Conservation (phyloP, 441 rosid genomes). For the Pelargonium fulgidum region DNA sequence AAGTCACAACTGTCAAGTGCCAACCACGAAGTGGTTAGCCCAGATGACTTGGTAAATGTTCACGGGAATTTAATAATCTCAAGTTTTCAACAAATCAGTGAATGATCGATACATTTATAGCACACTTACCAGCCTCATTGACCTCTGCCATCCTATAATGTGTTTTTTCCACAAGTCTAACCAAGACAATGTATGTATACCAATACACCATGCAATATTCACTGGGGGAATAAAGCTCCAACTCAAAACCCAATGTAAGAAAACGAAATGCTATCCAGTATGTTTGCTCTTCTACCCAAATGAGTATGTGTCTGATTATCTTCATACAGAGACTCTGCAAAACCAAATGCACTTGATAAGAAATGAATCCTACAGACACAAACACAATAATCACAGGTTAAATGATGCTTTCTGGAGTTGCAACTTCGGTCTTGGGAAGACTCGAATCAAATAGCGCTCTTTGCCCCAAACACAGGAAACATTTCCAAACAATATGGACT, state of each 20-base stretch:
- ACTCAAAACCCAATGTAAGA: slow-evolving; percentile 81
- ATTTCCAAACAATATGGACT: neutral
- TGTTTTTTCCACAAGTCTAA: slow-evolving; percentile 79
- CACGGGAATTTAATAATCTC: too few relatives aligned
- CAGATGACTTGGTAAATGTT: neutral
- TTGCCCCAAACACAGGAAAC: neutral
- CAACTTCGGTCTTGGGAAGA: neutral
- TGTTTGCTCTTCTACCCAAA: slow-evolving; percentile 90
- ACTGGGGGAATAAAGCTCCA: slow-evolving; percentile 79
- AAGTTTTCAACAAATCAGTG: neutral
- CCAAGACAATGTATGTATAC: slow-evolving; percentile 62
- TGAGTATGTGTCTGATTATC: slow-evolving; percentile 56
- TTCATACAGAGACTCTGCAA: slow-evolving; percentile 48
- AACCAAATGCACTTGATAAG: slow-evolving; percentile 19
- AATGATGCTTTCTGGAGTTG: neutral
- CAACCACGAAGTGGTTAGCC: neutral
- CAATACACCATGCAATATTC: slow-evolving; percentile 98
- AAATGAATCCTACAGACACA: neutral
- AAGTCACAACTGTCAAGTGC: neutral
- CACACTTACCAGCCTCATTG: slow-evolving; percentile 37
- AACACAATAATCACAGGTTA: neutral
- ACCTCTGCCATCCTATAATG: slow-evolving; percentile 49
- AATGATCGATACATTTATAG: slow-evolving; percentile 8
- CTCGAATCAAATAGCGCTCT: neutral
- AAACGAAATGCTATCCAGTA: slow-evolving; percentile 90